phyloP scores from a whole-genome alignment of 768 basidiomycete genomes.

The Pisolithus tinctorius region DNA sequence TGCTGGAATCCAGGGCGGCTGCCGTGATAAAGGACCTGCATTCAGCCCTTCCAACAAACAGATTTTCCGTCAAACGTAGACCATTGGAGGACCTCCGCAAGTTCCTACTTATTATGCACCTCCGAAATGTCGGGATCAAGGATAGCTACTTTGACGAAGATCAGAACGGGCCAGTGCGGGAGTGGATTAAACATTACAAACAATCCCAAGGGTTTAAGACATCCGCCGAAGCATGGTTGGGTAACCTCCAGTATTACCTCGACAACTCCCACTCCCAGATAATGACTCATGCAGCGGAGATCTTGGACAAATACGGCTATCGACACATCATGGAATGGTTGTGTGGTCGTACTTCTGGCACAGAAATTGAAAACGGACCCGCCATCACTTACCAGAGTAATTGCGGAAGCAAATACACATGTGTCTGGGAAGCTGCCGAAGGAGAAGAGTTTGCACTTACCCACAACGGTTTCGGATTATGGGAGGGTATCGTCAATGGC shows the following conservation, averaged over 20 bases:
- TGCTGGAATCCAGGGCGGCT: constrained; percentile 24
- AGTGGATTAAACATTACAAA: constrained; percentile 21
- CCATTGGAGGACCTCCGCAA: constrained; percentile 27
- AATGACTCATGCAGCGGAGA: constrained; percentile 1
- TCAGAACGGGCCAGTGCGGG: constrained; percentile 12
- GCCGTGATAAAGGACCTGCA: constrained; percentile 14
- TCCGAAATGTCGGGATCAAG: constrained; percentile 17
- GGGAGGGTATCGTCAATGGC: constrained; percentile 26
- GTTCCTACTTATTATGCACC: constrained; percentile 33
- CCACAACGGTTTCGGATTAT: constrained; percentile 26
- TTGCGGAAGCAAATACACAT: constrained; percentile 26
- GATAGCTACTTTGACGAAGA: constrained; percentile 24
- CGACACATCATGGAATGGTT: background rate
- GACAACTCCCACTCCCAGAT: constrained; percentile 21
- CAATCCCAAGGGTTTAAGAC: constrained; percentile 12
- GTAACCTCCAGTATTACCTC: constrained; percentile 27
- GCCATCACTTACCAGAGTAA: constrained; percentile 20
- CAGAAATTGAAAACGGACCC: constrained; percentile 13
- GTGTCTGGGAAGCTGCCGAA: constrained; percentile 30
- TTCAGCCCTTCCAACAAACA: background rate
- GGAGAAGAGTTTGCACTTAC: constrained; percentile 29
- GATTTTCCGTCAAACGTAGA: constrained; percentile 19
- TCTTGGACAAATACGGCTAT: background rate
- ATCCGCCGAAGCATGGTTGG: constrained; percentile 24
- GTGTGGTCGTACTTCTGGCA: background rate